Percentiles rank a stretch among this genome's conserved stretches.
These are phyloP conservation scores for Fusarium armeniacum DNA, from an alignment of 2,329 filamentous ascomycete species.

Conservation along the genomic window DNA sequence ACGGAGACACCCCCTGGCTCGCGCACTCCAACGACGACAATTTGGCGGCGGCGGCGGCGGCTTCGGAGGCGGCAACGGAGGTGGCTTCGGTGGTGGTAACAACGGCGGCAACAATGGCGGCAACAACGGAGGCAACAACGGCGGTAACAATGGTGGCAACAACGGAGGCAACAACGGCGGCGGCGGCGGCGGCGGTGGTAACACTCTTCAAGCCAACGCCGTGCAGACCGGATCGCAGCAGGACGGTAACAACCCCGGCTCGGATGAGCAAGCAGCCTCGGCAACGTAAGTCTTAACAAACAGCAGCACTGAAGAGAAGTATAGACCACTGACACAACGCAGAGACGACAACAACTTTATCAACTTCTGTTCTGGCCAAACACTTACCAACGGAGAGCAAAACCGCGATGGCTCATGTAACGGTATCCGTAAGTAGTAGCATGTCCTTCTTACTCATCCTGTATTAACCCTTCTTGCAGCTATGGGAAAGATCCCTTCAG, in stretches of 20 bases:
- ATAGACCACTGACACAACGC: constrained; percentile 39
- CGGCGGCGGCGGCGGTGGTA: constrained; percentile 40
- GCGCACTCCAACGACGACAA: constrained; percentile 60
- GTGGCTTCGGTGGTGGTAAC: constrained; percentile 45
- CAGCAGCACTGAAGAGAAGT: not conserved
- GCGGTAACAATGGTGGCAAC: constrained; percentile 35
- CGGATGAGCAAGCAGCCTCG: constrained; percentile 66
- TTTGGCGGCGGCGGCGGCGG: constrained; percentile 49
- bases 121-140: constrained; percentile 47
- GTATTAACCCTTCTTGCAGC: constrained; percentile 54
- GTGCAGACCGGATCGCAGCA: constrained; percentile 65
- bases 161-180: constrained; percentile 48
- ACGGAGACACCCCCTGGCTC: constrained; percentile 55
- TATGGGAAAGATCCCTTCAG: constrained; percentile 72
- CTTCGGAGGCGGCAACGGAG: constrained; percentile 40
- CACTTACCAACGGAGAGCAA: constrained; percentile 72
- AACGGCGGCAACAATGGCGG: constrained; percentile 47
- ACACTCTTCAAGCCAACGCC: constrained; percentile 58
- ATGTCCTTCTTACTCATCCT: not conserved
- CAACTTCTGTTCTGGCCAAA: constrained; percentile 70
- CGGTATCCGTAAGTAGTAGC: constrained; percentile 65
- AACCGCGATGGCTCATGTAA: constrained; percentile 73
- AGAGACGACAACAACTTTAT: constrained; percentile 73
- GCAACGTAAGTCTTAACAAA: constrained; percentile 60
- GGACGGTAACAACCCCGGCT: constrained; percentile 62